Evolutionary conservation across 495 filamentous ascomycete genomes (phyloP).

Genomic region (Bacidia gigantensis): DNA sequence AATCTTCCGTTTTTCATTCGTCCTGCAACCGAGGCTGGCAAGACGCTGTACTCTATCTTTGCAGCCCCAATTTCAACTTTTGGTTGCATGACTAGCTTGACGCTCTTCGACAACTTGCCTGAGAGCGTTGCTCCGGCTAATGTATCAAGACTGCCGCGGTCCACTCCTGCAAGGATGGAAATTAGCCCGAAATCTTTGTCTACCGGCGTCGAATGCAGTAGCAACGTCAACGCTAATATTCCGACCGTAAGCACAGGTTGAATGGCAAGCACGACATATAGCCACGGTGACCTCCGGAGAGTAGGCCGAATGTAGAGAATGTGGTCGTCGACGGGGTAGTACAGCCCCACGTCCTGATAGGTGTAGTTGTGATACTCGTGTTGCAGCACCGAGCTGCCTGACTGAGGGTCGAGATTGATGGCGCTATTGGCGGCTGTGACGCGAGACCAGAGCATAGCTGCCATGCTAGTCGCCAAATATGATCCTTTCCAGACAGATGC

Average conservation of each 20-base stretch:
- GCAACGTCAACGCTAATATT: neutral
- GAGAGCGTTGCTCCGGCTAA: constrained; percentile 12
- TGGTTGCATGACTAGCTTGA: constrained; percentile 11
- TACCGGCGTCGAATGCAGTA: constrained; percentile 10
- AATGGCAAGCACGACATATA: constrained; percentile 6
- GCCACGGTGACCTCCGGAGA: constrained; percentile 8
- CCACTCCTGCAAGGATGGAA: constrained; percentile 11
- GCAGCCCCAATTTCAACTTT: neutral
- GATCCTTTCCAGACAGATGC: constrained; percentile 5
- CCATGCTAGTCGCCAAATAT: constrained; percentile 5
- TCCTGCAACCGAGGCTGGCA: neutral
- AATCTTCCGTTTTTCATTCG: constrained; percentile 1
- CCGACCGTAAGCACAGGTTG: constrained; percentile 7
- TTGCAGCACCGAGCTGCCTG: neutral
- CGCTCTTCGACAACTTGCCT: constrained; percentile 7
- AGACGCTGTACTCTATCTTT: constrained; percentile 7
- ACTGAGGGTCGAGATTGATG: neutral
- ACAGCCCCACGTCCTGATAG: constrained; percentile 5
- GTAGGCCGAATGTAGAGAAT: constrained; percentile 2
- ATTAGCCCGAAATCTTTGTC: constrained; percentile 8
- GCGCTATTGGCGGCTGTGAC: neutral
- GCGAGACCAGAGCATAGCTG: constrained; percentile 12
- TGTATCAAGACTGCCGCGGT: constrained; percentile 10
- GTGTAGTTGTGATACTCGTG: neutral
- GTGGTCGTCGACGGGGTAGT: constrained; percentile 4